Conservation (phyloP, 257 asterid species). For the Vinca minor region DNA sequence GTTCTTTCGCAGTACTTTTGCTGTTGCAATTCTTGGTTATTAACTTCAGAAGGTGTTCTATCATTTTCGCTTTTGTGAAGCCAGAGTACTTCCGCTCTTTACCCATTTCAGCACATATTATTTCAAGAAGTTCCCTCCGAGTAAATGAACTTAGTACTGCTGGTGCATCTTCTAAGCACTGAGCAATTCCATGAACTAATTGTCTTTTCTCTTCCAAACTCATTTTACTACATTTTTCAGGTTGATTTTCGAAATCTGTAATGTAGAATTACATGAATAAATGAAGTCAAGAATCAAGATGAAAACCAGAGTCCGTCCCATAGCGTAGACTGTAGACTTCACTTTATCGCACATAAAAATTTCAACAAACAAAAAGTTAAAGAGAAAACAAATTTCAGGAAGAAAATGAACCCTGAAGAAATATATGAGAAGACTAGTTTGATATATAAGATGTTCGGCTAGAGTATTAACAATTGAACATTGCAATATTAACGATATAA, state of each 20-base stretch:
- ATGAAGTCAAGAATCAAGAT: background rate
- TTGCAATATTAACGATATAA: too few relatives aligned
- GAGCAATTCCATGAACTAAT: constrained; percentile 49
- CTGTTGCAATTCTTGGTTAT: constrained; percentile 36
- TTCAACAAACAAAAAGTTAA: background rate
- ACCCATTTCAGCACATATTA: constrained; percentile 70
- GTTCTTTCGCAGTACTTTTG: constrained; percentile 17
- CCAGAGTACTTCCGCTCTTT: constrained; percentile 61
- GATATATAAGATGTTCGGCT: too few relatives aligned
- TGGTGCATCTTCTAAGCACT: constrained; percentile 53
- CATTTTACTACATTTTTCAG: constrained; percentile 45
- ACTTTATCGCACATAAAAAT: too few relatives aligned
- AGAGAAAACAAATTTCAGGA: background rate
- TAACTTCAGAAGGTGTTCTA: constrained; percentile 51
- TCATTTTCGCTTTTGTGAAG: constrained; percentile 50
- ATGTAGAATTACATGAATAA: constrained; percentile 3
- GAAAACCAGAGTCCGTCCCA: background rate
- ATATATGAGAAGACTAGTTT: too few relatives aligned
- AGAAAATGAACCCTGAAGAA: too few relatives aligned
- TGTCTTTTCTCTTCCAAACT: constrained; percentile 64
- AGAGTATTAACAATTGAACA: background rate
- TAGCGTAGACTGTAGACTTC: too few relatives aligned
- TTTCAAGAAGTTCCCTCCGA: constrained; percentile 57
- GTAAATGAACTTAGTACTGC: constrained; percentile 54
- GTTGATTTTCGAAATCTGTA: constrained; percentile 47